These are phyloP conservation scores for Coemansia sp. DNA, from an alignment of 192 early-diverging fungal species.

Conservation along the genomic window DNA sequence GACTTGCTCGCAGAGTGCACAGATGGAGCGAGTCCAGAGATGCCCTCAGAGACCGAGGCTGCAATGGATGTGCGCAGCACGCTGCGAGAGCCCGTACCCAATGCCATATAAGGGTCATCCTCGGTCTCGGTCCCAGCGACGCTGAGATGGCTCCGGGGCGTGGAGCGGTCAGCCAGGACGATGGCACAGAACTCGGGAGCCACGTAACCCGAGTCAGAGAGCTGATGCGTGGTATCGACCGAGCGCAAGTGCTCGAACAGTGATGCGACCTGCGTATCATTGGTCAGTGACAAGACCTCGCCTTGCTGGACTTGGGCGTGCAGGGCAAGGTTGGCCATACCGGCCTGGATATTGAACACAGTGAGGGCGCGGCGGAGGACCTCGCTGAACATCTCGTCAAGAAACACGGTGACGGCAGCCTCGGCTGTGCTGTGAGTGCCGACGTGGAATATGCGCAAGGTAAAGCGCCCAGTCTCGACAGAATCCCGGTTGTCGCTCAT, in stretches of 20 bases:
- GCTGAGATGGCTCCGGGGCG: constrained; percentile 27
- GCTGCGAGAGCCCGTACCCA: constrained; percentile 26
- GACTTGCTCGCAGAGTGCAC: not conserved
- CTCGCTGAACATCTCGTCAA: constrained; percentile 42
- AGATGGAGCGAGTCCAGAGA: constrained; percentile 12
- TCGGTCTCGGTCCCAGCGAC: constrained; percentile 7
- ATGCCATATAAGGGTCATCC: constrained; percentile 35
- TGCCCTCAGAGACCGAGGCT: constrained; percentile 26
- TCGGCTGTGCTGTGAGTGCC: constrained; percentile 25
- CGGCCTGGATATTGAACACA: constrained; percentile 20
- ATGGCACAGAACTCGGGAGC: constrained; percentile 28
- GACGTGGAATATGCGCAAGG: constrained; percentile 22
- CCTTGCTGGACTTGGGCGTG: constrained; percentile 27
- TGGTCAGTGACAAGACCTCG: constrained; percentile 25
- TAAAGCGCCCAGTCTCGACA: constrained; percentile 16
- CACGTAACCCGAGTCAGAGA: constrained; percentile 16
- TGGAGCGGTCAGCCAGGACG: constrained; percentile 27
- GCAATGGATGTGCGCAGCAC: constrained; percentile 48
- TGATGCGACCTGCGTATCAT: constrained; percentile 14
- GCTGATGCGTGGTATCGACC: not conserved
- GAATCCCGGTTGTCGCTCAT: constrained; percentile 31
- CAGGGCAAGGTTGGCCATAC: constrained; percentile 9
- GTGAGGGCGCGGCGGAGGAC: constrained; percentile 35
- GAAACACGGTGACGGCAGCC: constrained; percentile 21
- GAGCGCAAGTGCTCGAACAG: constrained; percentile 35